Conservation (phyloP, 768 basidiomycete species). For the Mycena vulgaris region DNA sequence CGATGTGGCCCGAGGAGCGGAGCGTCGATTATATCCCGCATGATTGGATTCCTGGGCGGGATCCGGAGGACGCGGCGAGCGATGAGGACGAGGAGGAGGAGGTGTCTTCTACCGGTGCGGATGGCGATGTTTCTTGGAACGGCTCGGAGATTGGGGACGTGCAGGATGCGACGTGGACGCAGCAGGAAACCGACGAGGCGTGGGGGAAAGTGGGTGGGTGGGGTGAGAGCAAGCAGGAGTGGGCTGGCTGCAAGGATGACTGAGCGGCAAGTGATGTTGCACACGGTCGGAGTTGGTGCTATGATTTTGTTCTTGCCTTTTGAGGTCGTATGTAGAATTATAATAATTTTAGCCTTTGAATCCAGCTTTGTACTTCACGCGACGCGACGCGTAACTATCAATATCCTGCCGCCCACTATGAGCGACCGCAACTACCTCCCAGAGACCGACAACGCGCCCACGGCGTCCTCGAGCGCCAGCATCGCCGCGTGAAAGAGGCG, state of each 20-base stretch:
- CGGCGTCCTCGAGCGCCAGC: slow-evolving; percentile 1
- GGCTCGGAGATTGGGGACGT: slow-evolving; percentile 56
- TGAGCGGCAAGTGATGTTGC: background rate
- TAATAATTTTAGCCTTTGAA: too few species aligned
- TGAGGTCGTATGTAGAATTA: too few species aligned
- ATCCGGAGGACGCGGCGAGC: slow-evolving; percentile 45
- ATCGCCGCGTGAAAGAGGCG: slow-evolving; percentile 23
- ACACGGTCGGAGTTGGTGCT: too few species aligned
- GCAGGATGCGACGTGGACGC: slow-evolving; percentile 5
- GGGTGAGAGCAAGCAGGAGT: background rate
- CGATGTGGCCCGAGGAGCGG: slow-evolving; percentile 49
- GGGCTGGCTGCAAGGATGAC: background rate
- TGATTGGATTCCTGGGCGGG: slow-evolving; percentile 63
- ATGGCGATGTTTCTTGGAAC: slow-evolving; percentile 60
- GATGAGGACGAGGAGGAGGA: slow-evolving; percentile 47
- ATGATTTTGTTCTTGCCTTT: too few species aligned
- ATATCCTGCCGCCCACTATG: background rate
- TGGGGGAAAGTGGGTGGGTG: slow-evolving; percentile 4
- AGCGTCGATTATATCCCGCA: slow-evolving; percentile 59
- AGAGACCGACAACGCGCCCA: background rate
- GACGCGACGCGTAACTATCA: slow-evolving; percentile 25
- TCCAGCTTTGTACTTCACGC: too few species aligned
- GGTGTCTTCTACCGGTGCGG: slow-evolving; percentile 53
- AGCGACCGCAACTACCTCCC: background rate
- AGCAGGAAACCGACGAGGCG: slow-evolving; percentile 35